These are phyloP conservation scores for Populus alba DNA, from an alignment of 345 rosid genomes.

Conservation along the genomic window DNA sequence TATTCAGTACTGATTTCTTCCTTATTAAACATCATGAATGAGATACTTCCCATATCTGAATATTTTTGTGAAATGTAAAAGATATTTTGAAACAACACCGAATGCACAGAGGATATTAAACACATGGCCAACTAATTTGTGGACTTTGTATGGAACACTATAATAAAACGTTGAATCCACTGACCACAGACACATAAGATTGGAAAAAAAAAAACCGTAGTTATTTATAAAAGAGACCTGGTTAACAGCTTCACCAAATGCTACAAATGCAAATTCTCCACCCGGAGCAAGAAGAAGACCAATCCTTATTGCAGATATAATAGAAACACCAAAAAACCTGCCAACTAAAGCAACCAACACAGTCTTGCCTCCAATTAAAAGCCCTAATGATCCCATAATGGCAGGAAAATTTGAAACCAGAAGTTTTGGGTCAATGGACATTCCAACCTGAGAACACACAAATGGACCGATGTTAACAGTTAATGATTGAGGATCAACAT, in stretches of 20 bases:
- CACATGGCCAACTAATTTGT: background rate
- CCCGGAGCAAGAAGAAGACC: conserved; percentile 99
- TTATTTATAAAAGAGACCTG: conserved; percentile 53
- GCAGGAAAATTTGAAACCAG: conserved; percentile 83
- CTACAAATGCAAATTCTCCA: conserved; percentile 98
- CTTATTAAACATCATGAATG: conserved; percentile 1
- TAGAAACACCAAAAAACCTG: conserved; percentile 75
- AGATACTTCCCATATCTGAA: background rate
- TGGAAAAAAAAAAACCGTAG: conserved; percentile 8
- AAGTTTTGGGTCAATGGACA: conserved; percentile 98
- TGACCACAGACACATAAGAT: background rate
- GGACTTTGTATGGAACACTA: background rate
- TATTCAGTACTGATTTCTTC: background rate
- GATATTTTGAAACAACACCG: conserved; percentile 7
- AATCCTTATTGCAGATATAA: conserved; percentile 78
- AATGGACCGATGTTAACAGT: conserved; percentile 28
- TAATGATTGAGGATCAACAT: conserved; percentile 11
- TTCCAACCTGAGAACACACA: conserved; percentile 80
- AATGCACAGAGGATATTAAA: background rate
- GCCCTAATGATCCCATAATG: conserved; percentile 70
- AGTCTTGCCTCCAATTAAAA: conserved; percentile 86
- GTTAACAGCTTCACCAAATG: conserved; percentile 97
- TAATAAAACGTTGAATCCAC: conserved; percentile 6
- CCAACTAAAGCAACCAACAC: conserved; percentile 72
- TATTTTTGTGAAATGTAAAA: background rate